phyloP scores from a whole-genome alignment of 1,284 basidiomycete genomes.

The Irpex sp. region DNA sequence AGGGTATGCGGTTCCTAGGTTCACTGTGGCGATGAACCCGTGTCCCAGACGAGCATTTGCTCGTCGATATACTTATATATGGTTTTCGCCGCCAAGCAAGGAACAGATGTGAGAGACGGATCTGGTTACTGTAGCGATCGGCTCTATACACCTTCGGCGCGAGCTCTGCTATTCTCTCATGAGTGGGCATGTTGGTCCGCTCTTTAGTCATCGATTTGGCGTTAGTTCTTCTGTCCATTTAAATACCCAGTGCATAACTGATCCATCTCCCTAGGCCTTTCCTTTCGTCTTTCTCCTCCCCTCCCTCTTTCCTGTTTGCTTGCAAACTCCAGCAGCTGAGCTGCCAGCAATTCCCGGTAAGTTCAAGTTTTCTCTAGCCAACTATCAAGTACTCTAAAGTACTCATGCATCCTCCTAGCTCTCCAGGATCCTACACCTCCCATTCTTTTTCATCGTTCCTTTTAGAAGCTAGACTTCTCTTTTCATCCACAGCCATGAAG shows the following conservation, averaged over 20 bases:
- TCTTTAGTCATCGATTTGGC: too few relatives aligned
- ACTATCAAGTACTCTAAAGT: neutral
- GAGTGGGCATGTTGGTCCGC: too few relatives aligned
- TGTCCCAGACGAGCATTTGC: too few relatives aligned
- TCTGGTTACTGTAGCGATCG: too few relatives aligned
- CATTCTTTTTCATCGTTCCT: slow-evolving; percentile 29
- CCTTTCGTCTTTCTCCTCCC: slow-evolving; percentile 16
- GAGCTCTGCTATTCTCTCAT: too few relatives aligned
- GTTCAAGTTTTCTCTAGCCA: slow-evolving; percentile 8
- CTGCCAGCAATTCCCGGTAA: slow-evolving; percentile 29
- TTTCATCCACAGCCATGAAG: slow-evolving; percentile 38
- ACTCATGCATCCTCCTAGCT: slow-evolving; percentile 12
- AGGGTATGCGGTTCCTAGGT: too few relatives aligned
- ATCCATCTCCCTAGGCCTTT: slow-evolving; percentile 2
- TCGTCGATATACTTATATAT: too few relatives aligned
- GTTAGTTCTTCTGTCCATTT: neutral
- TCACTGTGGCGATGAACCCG: too few relatives aligned
- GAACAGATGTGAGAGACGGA: too few relatives aligned
- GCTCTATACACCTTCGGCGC: too few relatives aligned
- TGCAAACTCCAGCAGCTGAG: slow-evolving; percentile 29
- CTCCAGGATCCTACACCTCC: slow-evolving; percentile 29
- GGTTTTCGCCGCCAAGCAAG: too few relatives aligned
- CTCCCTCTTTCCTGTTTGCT: slow-evolving; percentile 15
- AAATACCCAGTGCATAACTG: neutral
- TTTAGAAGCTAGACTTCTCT: slow-evolving; percentile 28